phyloP scores from a whole-genome alignment of 2,329 filamentous ascomycete species.

The Phaeosphaeriaceae sp. region DNA sequence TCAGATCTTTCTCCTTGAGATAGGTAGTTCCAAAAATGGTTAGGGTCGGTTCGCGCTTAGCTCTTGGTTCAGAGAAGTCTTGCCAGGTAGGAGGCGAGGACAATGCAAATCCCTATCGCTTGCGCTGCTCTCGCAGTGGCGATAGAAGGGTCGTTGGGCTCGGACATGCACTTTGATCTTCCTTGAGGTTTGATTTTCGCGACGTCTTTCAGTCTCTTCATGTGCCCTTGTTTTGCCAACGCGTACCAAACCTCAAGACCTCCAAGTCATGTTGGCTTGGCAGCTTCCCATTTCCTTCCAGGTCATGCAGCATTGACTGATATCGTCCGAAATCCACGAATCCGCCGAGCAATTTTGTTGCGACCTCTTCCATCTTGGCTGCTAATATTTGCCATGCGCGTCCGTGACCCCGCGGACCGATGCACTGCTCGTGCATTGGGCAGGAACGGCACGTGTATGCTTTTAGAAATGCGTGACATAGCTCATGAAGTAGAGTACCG shows the following conservation, averaged over 20 bases:
- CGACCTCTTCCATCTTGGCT: conserved; percentile 24
- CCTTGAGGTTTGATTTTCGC: background rate
- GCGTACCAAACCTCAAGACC: conserved; percentile 3
- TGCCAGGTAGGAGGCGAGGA: conserved; percentile 1
- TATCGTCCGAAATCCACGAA: conserved; percentile 21
- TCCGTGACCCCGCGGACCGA: conserved; percentile 18
- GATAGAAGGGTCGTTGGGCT: conserved; percentile 4
- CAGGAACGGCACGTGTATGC: conserved; percentile 21
- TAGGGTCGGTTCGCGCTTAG: background rate
- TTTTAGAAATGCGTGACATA: conserved; percentile 24
- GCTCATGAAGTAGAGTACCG: conserved; percentile 25
- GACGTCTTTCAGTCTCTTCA: background rate
- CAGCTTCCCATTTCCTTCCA: conserved; percentile 9
- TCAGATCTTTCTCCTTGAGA: background rate
- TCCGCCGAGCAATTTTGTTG: conserved; percentile 17
- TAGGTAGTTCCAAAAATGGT: background rate
- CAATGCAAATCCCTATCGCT: background rate
- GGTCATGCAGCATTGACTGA: conserved; percentile 18
- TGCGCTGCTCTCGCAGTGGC: conserved; percentile 4
- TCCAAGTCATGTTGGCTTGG: conserved; percentile 26
- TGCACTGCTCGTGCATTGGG: conserved; percentile 12
- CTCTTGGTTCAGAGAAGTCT: background rate
- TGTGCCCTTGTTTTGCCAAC: background rate
- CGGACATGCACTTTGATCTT: background rate
- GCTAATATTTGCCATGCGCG: conserved; percentile 27